phyloP scores from a whole-genome alignment of 441 rosid genomes.

The Mallotus repandus region DNA sequence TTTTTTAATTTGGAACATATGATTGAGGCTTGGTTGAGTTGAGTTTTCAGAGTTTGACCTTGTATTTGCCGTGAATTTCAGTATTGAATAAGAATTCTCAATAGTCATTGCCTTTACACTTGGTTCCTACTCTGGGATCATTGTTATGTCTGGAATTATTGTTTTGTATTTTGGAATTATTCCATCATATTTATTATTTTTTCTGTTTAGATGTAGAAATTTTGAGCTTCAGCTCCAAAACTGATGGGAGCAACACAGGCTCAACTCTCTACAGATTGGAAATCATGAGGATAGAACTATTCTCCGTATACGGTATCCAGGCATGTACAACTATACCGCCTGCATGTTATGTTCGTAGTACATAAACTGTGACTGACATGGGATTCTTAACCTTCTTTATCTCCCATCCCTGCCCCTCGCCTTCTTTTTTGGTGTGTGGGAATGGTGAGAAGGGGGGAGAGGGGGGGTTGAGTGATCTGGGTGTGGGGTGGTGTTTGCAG shows the following conservation, averaged over 20 bases:
- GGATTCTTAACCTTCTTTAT: neutral
- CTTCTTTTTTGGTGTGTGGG: too few species aligned
- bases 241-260: slow-evolving; percentile 39
- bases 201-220: slow-evolving; percentile 49
- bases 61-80: neutral
- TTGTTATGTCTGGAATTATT: neutral
- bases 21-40: neutral
- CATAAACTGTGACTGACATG: neutral
- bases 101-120: neutral
- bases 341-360: slow-evolving; percentile 14
- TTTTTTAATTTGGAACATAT: too few species aligned
- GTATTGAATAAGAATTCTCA: neutral
- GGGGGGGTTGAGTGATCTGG: too few species aligned
- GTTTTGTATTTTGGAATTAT: neutral
- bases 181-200: slow-evolving; percentile 21
- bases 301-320: slow-evolving; percentile 79
- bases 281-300: slow-evolving; percentile 71
- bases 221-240: slow-evolving; percentile 44
- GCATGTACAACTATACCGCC: slow-evolving; percentile 32
- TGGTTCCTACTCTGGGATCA: neutral
- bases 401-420: too few species aligned
- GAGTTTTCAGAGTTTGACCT: neutral
- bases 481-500: too few species aligned
- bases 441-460: too few species aligned
- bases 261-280: slow-evolving; percentile 72